A percentile compares a stretch with the other conserved stretches of the same genome.
Conservation (phyloP, 805 yeast species). For the Saccharomycopsis sp. region DNA sequence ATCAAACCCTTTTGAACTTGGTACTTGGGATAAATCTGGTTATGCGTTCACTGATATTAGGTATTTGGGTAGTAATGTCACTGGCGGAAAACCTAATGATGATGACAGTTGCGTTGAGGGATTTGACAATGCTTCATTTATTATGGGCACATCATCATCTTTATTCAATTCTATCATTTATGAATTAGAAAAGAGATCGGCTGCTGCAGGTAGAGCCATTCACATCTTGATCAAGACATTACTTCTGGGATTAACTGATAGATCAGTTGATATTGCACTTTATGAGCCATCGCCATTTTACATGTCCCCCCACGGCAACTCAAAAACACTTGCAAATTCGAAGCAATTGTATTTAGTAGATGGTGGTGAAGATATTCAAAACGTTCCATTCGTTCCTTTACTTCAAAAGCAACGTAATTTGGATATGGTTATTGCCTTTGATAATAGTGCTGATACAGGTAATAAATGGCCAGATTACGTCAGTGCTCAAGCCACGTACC, state of each 20-base stretch:
- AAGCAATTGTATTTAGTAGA: slow-evolving; percentile 49
- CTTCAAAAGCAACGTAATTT: slow-evolving; percentile 50
- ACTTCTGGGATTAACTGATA: too few species aligned
- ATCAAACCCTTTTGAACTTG: slow-evolving; percentile 62
- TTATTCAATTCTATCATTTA: slow-evolving; percentile 61
- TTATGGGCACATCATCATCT: slow-evolving; percentile 77
- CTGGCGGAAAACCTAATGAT: slow-evolving; percentile 47
- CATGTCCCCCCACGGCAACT: slow-evolving; percentile 33
- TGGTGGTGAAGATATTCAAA: slow-evolving; percentile 64
- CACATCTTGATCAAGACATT: slow-evolving; percentile 25
- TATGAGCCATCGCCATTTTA: slow-evolving; percentile 66
- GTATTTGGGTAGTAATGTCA: slow-evolving; percentile 61
- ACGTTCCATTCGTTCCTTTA: slow-evolving; percentile 55
- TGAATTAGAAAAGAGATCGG: slow-evolving; percentile 26
- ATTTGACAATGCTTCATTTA: slow-evolving; percentile 72
- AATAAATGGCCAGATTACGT: slow-evolving; percentile 61
- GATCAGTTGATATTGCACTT: slow-evolving; percentile 48
- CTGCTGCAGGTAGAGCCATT: slow-evolving; percentile 4
- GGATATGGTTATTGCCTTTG: slow-evolving; percentile 56
- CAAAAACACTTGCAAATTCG: slow-evolving; percentile 33
- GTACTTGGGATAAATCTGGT: slow-evolving; percentile 81
- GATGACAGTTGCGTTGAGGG: slow-evolving; percentile 51
- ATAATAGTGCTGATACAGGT: slow-evolving; percentile 59
- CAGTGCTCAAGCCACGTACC: slow-evolving; percentile 47
- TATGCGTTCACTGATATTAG: slow-evolving; percentile 56